These are phyloP conservation scores for Peziza echinospora DNA, from an alignment of 495 filamentous ascomycete genomes.

Conservation along the genomic window DNA sequence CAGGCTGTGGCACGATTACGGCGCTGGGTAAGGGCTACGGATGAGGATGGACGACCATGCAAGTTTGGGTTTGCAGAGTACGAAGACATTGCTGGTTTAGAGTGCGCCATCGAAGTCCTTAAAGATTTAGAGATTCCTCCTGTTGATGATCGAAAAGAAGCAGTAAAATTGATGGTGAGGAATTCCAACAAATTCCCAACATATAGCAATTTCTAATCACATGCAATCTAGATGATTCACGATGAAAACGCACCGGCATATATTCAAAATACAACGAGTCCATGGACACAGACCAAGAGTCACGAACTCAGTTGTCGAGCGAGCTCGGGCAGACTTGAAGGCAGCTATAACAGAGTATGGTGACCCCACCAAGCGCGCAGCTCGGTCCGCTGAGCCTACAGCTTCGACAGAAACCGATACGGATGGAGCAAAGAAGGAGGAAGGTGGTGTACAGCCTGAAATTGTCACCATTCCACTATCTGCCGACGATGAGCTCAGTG, in stretches of 20 bases:
- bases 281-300: conserved; percentile 44
- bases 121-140: conserved; percentile 69
- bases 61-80: conserved; percentile 94
- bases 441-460: conserved; percentile 47
- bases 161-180: conserved; percentile 13
- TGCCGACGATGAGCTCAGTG: conserved; percentile 79
- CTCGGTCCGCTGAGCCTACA: conserved; percentile 31
- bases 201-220: neutral
- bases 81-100: conserved; percentile 75
- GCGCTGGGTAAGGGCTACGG: conserved; percentile 55
- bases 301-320: conserved; percentile 44
- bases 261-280: conserved; percentile 54
- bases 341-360: conserved; percentile 46
- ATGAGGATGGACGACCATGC: conserved; percentile 64
- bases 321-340: conserved; percentile 40
- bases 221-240: conserved; percentile 38
- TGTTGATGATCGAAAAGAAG: conserved; percentile 13
- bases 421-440: conserved; percentile 22
- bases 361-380: conserved; percentile 37
- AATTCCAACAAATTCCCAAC: neutral
- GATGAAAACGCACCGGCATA: conserved; percentile 63
- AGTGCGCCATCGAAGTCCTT: conserved; percentile 67
- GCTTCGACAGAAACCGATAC: conserved; percentile 26
- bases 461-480: conserved; percentile 80
- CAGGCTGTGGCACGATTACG: conserved; percentile 39